Conservation (phyloP, 2,329 filamentous ascomycete genomes). For the Nemania sp. region DNA sequence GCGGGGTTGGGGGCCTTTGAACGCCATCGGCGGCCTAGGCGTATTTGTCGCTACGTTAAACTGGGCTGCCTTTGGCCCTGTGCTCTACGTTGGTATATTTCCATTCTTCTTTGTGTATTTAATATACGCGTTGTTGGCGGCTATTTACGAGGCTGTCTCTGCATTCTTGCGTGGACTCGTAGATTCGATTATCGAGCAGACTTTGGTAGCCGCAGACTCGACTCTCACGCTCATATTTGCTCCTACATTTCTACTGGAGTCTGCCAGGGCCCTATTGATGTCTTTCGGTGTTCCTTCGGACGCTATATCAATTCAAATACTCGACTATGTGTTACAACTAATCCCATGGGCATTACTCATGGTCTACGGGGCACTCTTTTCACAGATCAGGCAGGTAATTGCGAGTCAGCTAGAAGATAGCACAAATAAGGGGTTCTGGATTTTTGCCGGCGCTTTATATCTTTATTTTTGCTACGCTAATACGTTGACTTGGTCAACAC, state of each 20-base stretch:
- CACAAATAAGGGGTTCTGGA: background rate
- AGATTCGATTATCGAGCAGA: too few species aligned
- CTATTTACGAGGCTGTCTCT: too few species aligned
- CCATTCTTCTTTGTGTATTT: background rate
- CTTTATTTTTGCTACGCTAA: background rate
- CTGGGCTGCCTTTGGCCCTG: background rate
- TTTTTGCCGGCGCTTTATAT: background rate
- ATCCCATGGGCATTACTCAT: background rate
- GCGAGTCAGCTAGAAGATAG: too few species aligned
- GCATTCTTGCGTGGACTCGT: too few species aligned
- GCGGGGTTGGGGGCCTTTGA: background rate
- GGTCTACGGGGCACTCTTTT: background rate
- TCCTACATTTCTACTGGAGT: background rate
- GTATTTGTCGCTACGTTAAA: background rate
- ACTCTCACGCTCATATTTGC: background rate
- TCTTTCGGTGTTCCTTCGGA: background rate
- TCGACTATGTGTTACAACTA: background rate
- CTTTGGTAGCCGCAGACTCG: too few species aligned
- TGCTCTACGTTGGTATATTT: background rate
- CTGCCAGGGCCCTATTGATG: background rate
- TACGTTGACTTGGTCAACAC: background rate
- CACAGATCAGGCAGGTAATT: background rate
- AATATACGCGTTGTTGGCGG: background rate
- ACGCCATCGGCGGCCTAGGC: background rate
- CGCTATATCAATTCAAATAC: background rate